Evolutionary conservation across 805 yeast genomes (phyloP).

Genomic region (Cyberlindnera amylophila): DNA sequence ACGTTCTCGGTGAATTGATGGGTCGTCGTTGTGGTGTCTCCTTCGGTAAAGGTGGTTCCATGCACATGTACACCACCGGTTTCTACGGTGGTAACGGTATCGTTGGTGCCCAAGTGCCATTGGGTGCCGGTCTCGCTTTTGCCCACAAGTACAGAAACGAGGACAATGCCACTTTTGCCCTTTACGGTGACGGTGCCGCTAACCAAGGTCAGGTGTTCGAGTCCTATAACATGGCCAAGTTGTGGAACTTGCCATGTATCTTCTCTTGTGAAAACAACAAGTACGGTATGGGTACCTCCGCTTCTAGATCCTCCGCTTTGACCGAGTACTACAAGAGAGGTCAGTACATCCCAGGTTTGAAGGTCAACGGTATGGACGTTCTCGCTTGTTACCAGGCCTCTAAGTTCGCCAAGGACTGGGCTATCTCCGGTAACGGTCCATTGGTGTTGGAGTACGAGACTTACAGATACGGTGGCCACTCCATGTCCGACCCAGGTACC

Average conservation of each 20-base stretch:
- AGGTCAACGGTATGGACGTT: slow-evolving; percentile 98
- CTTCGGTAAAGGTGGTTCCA: slow-evolving; percentile 98
- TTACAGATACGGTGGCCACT: slow-evolving; percentile 99
- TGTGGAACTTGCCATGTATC: slow-evolving; percentile 93
- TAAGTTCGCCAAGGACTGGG: slow-evolving; percentile 96
- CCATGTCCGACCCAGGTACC: slow-evolving; percentile 99
- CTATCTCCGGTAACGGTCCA: slow-evolving; percentile 91
- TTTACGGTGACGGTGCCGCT: slow-evolving; percentile 99
- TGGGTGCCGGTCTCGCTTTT: slow-evolving; percentile 97
- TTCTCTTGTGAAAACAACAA: slow-evolving; percentile 98
- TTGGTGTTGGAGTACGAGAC: slow-evolving; percentile 95
- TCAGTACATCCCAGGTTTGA: slow-evolving; percentile 98
- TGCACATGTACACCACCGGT: slow-evolving; percentile 96
- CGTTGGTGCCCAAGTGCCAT: slow-evolving; percentile 98
- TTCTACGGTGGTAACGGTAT: slow-evolving; percentile 99
- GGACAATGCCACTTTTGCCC: slow-evolving; percentile 73
- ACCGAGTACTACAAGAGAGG: slow-evolving; percentile 98
- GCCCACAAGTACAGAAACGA: slow-evolving; percentile 93
- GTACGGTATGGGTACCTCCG: slow-evolving; percentile 99
- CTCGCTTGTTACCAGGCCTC: slow-evolving; percentile 94
- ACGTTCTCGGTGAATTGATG: slow-evolving; percentile 92
- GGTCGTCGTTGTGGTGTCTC: slow-evolving; percentile 95
- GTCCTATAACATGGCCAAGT: slow-evolving; percentile 97
- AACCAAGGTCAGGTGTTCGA: slow-evolving; percentile 99
- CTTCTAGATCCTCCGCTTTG: slow-evolving; percentile 93